Evolutionary conservation across 805 yeast species (phyloP), one percentile per base, ranked within the genome.

Genomic region (Hanseniaspora taiwanica): DNA sequence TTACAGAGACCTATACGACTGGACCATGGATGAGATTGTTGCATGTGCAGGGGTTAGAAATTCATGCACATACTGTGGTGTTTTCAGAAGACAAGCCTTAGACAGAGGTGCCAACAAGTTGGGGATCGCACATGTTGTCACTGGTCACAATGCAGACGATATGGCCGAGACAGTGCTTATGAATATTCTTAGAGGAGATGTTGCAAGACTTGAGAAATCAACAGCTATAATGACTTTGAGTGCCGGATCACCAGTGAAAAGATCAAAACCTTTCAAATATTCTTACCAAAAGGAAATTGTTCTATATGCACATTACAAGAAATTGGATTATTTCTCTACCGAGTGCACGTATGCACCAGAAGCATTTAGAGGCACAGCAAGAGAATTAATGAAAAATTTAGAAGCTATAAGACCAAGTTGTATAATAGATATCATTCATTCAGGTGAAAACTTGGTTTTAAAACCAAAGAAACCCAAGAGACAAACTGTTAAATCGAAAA

Each of bases 1-100:
- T 12, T 91, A 91, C 52, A 76, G 76, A 47, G 95, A 87, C 23
- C 65, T 91, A 12, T 91, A 91, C 57, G 78, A 87, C 53, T 91
- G 99, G 99, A 84, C 94, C 10, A 91, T 91, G 99, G 99, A 91
- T 64, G 93, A 85, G 52, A 85, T 91, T 39, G 99, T 91, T 1
- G 77, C 87, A 1, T 83, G 91, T 56, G 91, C 96, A 1, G 97
- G 97, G 6, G 79, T 83, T 27, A 70, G 94, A 56, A 85, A 85
- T 49, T 83, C 94, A 55, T 91, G 99, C 61, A 91, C 99, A 0
- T 91, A 91, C 55, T 91, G 99, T 65, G 99, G 99, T 38, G 98
- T 91, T 6, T 74, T 91, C 42, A 69, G 99, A 60, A 72, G 99
- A 49, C 99, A 91, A 61, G 96, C 98, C 0, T 63, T 91, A 37